Percentiles rank a stretch among this genome's conserved stretches.
These are phyloP conservation scores for Perkinsus chesapeaki DNA, from an alignment of 169 alveolate species.

Conservation along the genomic window DNA sequence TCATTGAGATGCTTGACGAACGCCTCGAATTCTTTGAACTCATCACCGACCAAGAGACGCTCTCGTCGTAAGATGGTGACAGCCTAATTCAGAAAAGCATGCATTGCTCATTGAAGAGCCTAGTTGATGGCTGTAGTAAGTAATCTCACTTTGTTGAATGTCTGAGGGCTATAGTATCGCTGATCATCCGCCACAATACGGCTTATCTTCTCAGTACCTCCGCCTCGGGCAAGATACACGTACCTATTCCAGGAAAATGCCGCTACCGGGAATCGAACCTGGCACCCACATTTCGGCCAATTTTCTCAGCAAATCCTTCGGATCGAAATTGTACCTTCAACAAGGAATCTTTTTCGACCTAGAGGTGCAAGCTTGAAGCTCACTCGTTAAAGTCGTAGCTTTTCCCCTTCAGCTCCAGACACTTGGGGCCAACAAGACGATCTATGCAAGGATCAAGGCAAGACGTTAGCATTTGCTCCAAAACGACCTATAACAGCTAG, in stretches of 20 bases:
- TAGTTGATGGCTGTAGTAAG: no score
- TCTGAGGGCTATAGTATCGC: not conserved
- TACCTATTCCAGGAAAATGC: not conserved
- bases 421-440: constrained; percentile 67
- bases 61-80: constrained; percentile 11
- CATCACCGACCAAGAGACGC: constrained; percentile 20
- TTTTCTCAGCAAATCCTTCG: constrained; percentile 17
- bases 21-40: constrained; percentile 23
- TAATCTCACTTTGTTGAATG: not conserved
- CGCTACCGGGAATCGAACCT: not conserved
- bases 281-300: not conserved
- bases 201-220: not conserved
- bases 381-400: constrained; percentile 23
- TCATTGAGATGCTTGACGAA: not conserved
- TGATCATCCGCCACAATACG: not conserved
- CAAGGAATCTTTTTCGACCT: not conserved
- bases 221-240: not conserved
- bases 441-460: constrained; percentile 6
- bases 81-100: not conserved
- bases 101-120: not conserved
- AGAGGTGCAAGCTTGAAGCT: constrained; percentile 19
- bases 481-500: not conserved
- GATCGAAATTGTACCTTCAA: constrained; percentile 56
- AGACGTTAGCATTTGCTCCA: constrained; percentile 10
- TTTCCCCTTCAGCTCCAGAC: constrained; percentile 60